phyloP scores from a whole-genome alignment of 129 eudicot genomes.

The Pseudognaphalium luteoalbum region DNA sequence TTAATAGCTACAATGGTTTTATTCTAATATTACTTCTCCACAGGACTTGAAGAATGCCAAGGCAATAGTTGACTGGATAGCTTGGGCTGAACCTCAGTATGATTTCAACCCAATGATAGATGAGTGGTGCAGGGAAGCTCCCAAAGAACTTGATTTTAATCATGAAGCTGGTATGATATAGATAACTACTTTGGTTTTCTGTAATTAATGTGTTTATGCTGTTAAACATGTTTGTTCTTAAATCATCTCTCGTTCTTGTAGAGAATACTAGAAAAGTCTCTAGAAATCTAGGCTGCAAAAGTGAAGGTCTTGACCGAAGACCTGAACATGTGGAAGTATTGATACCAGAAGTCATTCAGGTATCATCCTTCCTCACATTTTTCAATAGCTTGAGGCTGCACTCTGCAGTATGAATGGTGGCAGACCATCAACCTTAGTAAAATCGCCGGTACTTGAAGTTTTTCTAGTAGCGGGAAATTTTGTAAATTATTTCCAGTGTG shows the following conservation, averaged over 20 bases:
- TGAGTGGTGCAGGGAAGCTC: conserved; percentile 99
- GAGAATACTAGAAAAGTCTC: conserved; percentile 84
- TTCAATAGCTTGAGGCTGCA: conserved; percentile 12
- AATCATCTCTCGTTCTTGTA: conserved; percentile 40
- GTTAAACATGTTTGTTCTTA: conserved; percentile 23
- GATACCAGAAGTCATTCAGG: conserved; percentile 96
- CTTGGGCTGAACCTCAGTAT: conserved; percentile 99
- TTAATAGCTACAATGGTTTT: conserved; percentile 13
- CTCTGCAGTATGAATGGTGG: conserved; percentile 8
- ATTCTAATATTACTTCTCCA: conserved; percentile 8
- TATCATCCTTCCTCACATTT: conserved; percentile 35
- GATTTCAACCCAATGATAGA: conserved; percentile 94
- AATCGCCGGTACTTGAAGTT: background rate
- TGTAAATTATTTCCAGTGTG: background rate
- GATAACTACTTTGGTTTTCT: background rate
- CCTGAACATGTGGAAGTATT: conserved; percentile 71
- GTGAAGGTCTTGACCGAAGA: conserved; percentile 36
- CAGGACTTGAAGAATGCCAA: conserved; percentile 97
- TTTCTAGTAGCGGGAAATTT: background rate
- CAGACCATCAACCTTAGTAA: background rate
- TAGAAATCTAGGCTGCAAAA: conserved; percentile 75
- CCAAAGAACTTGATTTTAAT: conserved; percentile 91
- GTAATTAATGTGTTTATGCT: conserved; percentile 5
- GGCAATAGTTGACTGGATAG: conserved; percentile 96
- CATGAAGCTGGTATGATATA: conserved; percentile 81